Base-by-base conservation (phyloP, 345 rosid genomes). In the Turnera subulata region DNA sequence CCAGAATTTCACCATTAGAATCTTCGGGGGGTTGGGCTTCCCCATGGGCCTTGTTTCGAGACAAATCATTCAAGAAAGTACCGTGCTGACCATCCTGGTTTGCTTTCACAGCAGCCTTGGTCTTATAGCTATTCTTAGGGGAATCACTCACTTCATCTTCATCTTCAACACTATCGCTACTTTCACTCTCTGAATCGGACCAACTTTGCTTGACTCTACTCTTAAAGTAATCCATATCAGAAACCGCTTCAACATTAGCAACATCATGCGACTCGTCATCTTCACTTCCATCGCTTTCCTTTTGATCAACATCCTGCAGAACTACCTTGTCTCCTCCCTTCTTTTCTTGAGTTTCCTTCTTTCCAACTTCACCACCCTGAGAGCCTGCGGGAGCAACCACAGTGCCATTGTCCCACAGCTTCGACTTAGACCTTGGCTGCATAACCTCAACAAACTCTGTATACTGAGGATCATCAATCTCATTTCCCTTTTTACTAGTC, bases 151-250 rank as follows among this genome's bases (percentile, higher is more conserved):
- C 65, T 22, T 62, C 63, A 16, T 62, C 68, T 15, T 47, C 43
- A 29, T 29, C 35, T 29, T 56, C 58, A 46, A 56, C 70, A 50
- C 56, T 70, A 19, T 66, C 70, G 48, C 71, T 78, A 58, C 79
- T 77, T 45, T 80, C 71, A 48, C 50, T 56, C 33, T 71, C 97
- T 26, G 96, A 84, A 73, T 82, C 94, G 2, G 84, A 82, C 81
- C 87, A 77, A 37, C 78, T 78, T 73, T 79, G 82, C 78, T 82
- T 84, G 37, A 89, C 67, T 69, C 83, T 89, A 73, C 99, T 92
- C 78, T 83, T 89, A 66, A 92, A 84, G 59, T 92, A 92, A 56
- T 92, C 99, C 79, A 76, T 71, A 77, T 89, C 96, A 40, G 94
- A 85, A 62, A 82, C 63, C 15, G 69, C 80, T 66, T 78, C 87